Conservation (phyloP, 768 basidiomycete genomes). For the Boletus insuetus region DNA sequence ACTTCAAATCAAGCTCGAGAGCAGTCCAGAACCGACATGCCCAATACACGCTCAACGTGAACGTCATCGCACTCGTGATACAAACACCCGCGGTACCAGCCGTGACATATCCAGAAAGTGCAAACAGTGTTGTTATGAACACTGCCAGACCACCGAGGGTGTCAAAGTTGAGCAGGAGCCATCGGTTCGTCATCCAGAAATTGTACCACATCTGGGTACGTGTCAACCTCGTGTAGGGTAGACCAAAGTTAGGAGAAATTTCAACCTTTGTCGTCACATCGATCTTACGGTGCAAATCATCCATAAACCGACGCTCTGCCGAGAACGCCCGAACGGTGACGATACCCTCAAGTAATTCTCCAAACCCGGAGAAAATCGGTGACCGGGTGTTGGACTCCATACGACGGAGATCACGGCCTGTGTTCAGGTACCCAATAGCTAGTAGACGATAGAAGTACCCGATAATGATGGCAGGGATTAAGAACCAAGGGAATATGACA, state of each 20-base stretch:
- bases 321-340: conserved; percentile 94
- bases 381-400: conserved; percentile 90
- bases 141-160: conserved; percentile 69
- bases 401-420: conserved; percentile 79
- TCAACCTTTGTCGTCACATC: conserved; percentile 74
- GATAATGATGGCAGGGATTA: conserved; percentile 72
- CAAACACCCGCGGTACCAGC: conserved; percentile 68
- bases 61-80: conserved; percentile 72
- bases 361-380: conserved; percentile 81
- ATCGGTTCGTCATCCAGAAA: conserved; percentile 89
- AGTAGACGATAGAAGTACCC: conserved; percentile 70
- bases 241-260: background rate
- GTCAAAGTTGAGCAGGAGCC: conserved; percentile 85
- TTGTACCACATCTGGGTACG: conserved; percentile 66
- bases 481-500: conserved; percentile 77
- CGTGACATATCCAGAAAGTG: conserved; percentile 57
- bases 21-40: conserved; percentile 49
- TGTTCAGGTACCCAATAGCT: conserved; percentile 71
- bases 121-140: conserved; percentile 72
- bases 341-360: conserved; percentile 81
- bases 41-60: conserved; percentile 53
- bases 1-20: conserved; percentile 77
- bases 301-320: conserved; percentile 73
- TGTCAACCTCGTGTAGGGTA: background rate
- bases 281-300: conserved; percentile 68